phyloP scores from a whole-genome alignment of 2,329 filamentous ascomycete genomes.

The Graphiopsis chlorocephala region DNA sequence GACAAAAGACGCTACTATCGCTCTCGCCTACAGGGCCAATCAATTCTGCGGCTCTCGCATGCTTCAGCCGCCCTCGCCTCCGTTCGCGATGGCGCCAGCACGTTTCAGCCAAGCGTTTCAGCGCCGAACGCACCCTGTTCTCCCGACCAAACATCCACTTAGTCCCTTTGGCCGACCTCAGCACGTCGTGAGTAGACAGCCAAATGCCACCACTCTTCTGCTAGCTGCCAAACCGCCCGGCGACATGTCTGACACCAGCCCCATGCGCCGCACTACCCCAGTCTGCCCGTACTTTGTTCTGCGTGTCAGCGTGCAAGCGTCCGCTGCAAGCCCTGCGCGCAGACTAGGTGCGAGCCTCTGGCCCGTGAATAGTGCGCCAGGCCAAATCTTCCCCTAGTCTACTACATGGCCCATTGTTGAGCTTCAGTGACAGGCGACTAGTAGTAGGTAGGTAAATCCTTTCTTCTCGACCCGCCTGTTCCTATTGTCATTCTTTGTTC shows the following conservation, averaged over 20 bases:
- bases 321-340: not conserved
- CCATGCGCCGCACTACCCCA: constrained; percentile 5
- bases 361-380: constrained; percentile 5
- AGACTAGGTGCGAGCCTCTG: constrained; percentile 1
- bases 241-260: constrained; percentile 5
- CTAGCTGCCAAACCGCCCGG: not conserved
- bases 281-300: not conserved
- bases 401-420: constrained; percentile 3
- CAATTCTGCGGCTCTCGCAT: not conserved
- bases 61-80: constrained; percentile 5
- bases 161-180: not conserved
- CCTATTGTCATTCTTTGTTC: constrained; percentile 9
- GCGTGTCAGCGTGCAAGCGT: constrained; percentile 3
- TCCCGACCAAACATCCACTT: not conserved
- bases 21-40: constrained; percentile 1
- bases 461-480: not conserved
- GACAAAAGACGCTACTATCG: not conserved
- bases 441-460: not conserved
- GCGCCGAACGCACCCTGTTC: not conserved
- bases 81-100: not conserved
- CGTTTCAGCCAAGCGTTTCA: constrained; percentile 15
- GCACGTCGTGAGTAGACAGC: not conserved
- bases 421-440: not conserved
- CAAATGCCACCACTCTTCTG: not conserved
- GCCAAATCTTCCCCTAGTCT: not conserved